A percentile compares a stretch with the other conserved stretches of the same genome.
phyloP scores from a whole-genome alignment of 192 early-diverging fungal genomes.

The Haplosporangium gracile region DNA sequence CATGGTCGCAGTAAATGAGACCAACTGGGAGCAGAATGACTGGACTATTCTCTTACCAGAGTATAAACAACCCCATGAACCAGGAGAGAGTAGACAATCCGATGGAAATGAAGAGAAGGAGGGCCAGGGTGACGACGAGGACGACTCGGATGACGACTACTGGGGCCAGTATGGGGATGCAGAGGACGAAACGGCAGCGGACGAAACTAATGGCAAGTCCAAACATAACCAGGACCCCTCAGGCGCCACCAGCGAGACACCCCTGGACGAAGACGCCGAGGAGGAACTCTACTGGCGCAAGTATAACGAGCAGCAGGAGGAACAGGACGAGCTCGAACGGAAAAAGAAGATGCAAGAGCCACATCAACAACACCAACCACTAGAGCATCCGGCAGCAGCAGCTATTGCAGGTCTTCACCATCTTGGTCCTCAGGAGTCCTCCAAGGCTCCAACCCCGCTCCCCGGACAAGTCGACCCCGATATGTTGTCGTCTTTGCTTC shows the following conservation, averaged over 20 bases:
- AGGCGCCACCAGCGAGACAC: not conserved
- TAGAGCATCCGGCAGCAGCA: not conserved
- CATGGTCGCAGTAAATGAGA: slow-evolving; percentile 1
- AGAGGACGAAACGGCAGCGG: slow-evolving; percentile 18
- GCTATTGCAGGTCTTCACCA: not conserved
- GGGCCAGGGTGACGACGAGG: not conserved
- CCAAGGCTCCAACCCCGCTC: not conserved
- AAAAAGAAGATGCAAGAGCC: slow-evolving; percentile 29
- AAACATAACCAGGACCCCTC: not conserved
- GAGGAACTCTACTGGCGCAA: slow-evolving; percentile 51
- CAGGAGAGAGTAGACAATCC: not conserved
- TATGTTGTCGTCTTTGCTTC: slow-evolving; percentile 35
- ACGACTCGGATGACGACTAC: slow-evolving; percentile 43
- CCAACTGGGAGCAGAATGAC: not conserved
- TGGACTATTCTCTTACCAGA: slow-evolving; percentile 20
- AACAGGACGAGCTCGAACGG: slow-evolving; percentile 23
- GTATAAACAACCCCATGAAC: not conserved
- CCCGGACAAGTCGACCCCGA: slow-evolving; percentile 29
- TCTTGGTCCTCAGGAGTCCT: not conserved
- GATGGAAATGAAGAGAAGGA: not conserved
- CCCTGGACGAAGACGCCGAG: slow-evolving; percentile 25
- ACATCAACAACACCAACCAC: slow-evolving; percentile 4
- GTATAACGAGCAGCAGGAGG: slow-evolving; percentile 35
- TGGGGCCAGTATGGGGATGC: slow-evolving; percentile 48
- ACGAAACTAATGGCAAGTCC: not conserved